Base-by-base conservation (phyloP, 495 filamentous ascomycete genomes). In the Aspergillus ellipticus region DNA sequence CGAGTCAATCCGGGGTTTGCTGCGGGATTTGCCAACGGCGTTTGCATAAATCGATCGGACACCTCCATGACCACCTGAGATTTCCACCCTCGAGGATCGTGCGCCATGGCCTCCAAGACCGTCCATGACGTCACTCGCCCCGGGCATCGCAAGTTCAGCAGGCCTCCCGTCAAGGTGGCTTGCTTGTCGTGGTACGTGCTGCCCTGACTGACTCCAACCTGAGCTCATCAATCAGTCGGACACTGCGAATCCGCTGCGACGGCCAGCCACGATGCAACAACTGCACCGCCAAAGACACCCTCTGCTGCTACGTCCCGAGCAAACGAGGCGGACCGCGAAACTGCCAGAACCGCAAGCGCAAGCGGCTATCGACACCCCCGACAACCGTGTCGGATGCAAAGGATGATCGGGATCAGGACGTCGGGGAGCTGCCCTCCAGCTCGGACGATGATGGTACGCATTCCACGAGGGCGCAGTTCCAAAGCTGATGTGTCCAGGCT, bases 141-240 rank as follows among this genome's bases (percentile, higher is more conserved):
- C 3, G 45, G 22, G 11, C 31, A 48, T 17, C 47, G 55, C 19
- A 58, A 58, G 43, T 57, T 65, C 35, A 48, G 54, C 35, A 52
- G 62, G 35, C 76, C 76, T 45, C 77, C 76, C 4, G 76, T 77
- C 3, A 79, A 79, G 60, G 68, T 75, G 19, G 76, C 75, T 13
- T 79, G 78, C 64, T 65, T 79, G 46, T 70, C 74, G 54, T 81
- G 78, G 77, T 79, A 72, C 59, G 71, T 64, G 19, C 41, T n/a
- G 42, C 17, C 15, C 37, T 35, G 17, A 17, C 26, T 55, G 29
- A 55, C 9, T 53, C 16, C 49, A 29, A 41, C 57, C 37, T 26
- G 8, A 28, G 33, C 33, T 35, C 33, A 35, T 15, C n/a, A 11
- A 39, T 50, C 45, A 78, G 76, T 62, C 74, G 75, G 51, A 64